Conservation (phyloP, 1,284 basidiomycete species). For the Pseudozyma thailandica region DNA sequence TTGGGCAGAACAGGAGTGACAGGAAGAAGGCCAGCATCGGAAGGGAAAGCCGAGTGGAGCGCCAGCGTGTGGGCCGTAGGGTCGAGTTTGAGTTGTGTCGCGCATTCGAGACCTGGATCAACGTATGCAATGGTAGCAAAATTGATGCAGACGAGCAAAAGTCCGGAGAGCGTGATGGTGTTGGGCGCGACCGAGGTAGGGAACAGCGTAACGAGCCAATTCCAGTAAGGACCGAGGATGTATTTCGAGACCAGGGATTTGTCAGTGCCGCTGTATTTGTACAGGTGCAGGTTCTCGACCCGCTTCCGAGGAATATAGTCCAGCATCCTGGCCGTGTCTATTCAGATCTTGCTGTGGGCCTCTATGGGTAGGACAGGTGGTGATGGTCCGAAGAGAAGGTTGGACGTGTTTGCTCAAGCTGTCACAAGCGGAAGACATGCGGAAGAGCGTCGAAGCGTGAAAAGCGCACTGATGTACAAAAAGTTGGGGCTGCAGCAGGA, state of each 20-base stretch:
- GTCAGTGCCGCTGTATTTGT: constrained; percentile 74
- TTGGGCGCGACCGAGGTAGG: constrained; percentile 90
- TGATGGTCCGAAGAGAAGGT: neutral
- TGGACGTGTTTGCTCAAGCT: neutral
- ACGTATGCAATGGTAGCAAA: constrained; percentile 77
- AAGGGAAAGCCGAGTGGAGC: constrained; percentile 35
- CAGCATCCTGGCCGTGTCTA: constrained; percentile 23
- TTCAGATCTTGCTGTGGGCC: neutral
- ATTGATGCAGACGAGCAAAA: constrained; percentile 84
- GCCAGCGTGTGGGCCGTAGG: constrained; percentile 33
- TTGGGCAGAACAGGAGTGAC: constrained; percentile 45
- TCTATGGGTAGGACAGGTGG: neutral
- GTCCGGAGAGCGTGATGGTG: constrained; percentile 73
- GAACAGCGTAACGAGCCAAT: constrained; percentile 89
- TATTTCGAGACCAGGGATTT: constrained; percentile 76
- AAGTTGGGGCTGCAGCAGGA: constrained; percentile 12
- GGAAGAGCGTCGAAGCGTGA: constrained; percentile 2
- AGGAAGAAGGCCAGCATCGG: constrained; percentile 41
- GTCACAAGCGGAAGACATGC: neutral
- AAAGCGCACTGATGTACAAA: constrained; percentile 5
- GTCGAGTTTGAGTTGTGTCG: constrained; percentile 60
- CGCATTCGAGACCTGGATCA: constrained; percentile 53
- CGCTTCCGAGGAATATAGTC: constrained; percentile 70
- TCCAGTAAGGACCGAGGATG: constrained; percentile 92
- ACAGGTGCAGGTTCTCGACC: constrained; percentile 71